Evolutionary conservation across 176 grass and related monocot species (phyloP), one percentile per base, ranked within the genome.

Genomic region (Musa beccarii): DNA sequence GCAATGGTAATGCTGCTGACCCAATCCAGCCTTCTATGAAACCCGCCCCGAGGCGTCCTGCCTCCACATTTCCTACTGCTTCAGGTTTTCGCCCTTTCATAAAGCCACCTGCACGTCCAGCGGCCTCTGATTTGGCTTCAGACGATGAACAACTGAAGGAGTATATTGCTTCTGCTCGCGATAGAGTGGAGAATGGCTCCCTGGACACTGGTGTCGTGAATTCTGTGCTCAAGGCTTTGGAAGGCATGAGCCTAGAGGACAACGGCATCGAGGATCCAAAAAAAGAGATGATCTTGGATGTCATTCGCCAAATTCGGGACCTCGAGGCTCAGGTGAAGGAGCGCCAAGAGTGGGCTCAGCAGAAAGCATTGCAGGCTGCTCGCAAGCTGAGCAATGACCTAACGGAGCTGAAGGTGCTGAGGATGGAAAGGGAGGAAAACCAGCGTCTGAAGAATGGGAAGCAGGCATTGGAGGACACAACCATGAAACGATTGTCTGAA

Each of bases 261-360:
- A 87, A 85, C 55, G 79, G 69, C 4, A 71, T 69, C 10, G 34
- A 79, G 54, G 81, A 96, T 8, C 74, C 76, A 0, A 87, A 92
- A 74, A 87, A 85, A n/a, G 80, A 87, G 73, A 86, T 86, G 87
- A 85, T 82, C 73, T 62, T 73, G 68, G 87, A 97, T 53, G 77
- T 97, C 55, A 81, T 88, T 79, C 82, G 75, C 49, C 88, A 98
- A 76, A 90, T 87, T 23, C 56, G 86, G 71, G 90, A 94, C 64
- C 82, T 98, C 76, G 95, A 93, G 84, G 69, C n/a, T 2, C 86
- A 86, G 52, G 86, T 94, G n/a, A 98, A 94, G 73, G 95, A 98
- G 53, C 88, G 90, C 17, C 93, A 70, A 71, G 88, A 99, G 71
- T 99, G 95, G 95, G 95, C 90, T 2, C 95, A 94, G 76, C 72